phyloP scores from a whole-genome alignment of 352 stramenopile genomes.

The Globisporangium orthogonon region DNA sequence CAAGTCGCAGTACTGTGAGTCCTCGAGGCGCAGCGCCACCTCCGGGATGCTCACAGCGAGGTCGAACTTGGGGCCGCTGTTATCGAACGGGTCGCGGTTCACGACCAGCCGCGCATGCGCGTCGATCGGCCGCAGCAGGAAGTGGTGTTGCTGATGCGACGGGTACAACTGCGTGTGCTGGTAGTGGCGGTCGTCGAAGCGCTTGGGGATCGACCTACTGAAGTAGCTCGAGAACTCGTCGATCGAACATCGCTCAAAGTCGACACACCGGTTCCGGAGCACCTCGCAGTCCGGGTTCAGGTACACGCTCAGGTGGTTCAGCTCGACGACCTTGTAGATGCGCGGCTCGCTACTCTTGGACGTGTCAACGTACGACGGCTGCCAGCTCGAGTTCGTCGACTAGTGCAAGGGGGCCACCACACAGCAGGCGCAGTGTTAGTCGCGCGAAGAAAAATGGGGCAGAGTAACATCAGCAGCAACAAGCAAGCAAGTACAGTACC shows the following conservation, averaged over 20 bases:
- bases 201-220: slow-evolving; percentile 74
- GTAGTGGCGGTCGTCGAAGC: slow-evolving; percentile 63
- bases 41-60: slow-evolving; percentile 73
- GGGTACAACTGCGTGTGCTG: slow-evolving; percentile 72
- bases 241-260: slow-evolving; percentile 66
- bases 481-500: slow-evolving; percentile 13
- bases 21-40: slow-evolving; percentile 75
- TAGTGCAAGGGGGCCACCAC: slow-evolving; percentile 14
- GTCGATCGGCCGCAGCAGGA: slow-evolving; percentile 80
- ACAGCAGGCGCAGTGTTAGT: too few relatives aligned
- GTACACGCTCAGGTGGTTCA: slow-evolving; percentile 86
- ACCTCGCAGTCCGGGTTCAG: slow-evolving; percentile 76
- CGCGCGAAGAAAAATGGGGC: too few relatives aligned
- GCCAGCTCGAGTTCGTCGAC: slow-evolving; percentile 86
- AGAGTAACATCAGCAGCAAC: not conserved
- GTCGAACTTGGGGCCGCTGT: slow-evolving; percentile 74
- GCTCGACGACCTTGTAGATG: slow-evolving; percentile 86
- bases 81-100: slow-evolving; percentile 76
- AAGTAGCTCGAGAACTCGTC: slow-evolving; percentile 78
- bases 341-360: slow-evolving; percentile 75
- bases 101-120: slow-evolving; percentile 73
- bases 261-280: slow-evolving; percentile 36
- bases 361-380: slow-evolving; percentile 77
- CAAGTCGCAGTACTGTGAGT: slow-evolving; percentile 85
- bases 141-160: slow-evolving; percentile 72